Conservation (phyloP, 2,329 filamentous ascomycete species). For the Penicillium sp. region DNA sequence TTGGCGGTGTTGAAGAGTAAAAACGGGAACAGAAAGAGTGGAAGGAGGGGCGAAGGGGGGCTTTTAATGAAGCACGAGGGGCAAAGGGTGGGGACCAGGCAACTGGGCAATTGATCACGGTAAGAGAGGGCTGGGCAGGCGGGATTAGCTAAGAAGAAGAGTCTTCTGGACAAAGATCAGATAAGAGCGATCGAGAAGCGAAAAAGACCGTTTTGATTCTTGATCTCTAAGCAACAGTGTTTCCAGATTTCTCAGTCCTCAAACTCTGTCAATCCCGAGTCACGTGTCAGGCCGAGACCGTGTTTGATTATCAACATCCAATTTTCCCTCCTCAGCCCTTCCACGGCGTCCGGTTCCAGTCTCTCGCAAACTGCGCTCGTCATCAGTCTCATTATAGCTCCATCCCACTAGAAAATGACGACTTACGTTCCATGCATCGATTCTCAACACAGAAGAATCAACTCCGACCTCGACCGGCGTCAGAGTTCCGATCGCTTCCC, state of each 20-base stretch:
- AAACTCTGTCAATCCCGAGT: conserved; percentile 20
- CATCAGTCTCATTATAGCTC: conserved; percentile 1
- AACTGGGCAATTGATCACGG: conserved; percentile 5
- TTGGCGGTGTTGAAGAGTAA: conserved; percentile 65
- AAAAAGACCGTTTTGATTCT: neutral
- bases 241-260: neutral
- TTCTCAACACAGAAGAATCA: conserved; percentile 22
- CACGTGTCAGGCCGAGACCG: conserved; percentile 32
- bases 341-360: conserved; percentile 27
- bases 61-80: conserved; percentile 29
- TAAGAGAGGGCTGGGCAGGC: conserved; percentile 22
- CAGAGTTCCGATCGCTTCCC: conserved; percentile 30
- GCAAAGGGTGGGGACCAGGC: conserved; percentile 23
- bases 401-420: neutral
- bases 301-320: conserved; percentile 22
- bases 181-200: conserved; percentile 7
- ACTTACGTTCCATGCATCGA: conserved; percentile 36
- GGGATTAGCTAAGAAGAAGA: conserved; percentile 27
- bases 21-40: conserved; percentile 13
- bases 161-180: conserved; percentile 17
- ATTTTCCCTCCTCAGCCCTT: neutral
- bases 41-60: conserved; percentile 23
- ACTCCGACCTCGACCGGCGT: conserved; percentile 16
- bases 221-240: conserved; percentile 15
- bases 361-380: conserved; percentile 25